Conservation (phyloP, 768 basidiomycete genomes). For the Harrya chromipes region DNA sequence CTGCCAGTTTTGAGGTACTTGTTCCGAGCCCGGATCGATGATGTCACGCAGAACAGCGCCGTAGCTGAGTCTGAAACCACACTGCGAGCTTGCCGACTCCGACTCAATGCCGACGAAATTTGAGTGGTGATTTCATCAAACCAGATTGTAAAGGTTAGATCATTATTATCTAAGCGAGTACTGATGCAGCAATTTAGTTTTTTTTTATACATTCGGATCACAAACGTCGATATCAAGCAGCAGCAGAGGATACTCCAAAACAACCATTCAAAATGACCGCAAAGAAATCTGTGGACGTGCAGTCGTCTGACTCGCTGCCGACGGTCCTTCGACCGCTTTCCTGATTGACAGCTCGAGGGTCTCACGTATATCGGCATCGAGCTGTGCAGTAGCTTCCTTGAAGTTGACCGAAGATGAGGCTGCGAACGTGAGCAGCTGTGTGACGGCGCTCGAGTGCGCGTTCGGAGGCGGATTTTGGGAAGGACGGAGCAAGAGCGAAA, state of each 20-base stretch:
- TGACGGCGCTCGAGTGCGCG: slow-evolving; percentile 56
- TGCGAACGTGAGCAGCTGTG: slow-evolving; percentile 71
- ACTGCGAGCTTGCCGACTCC: not conserved
- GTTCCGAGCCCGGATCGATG: too few relatives aligned
- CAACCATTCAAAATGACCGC: slow-evolving; percentile 52
- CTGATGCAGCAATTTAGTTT: too few relatives aligned
- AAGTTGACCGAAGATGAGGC: slow-evolving; percentile 70
- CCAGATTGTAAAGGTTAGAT: too few relatives aligned
- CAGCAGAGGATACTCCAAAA: not conserved
- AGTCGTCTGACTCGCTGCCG: slow-evolving; percentile 33
- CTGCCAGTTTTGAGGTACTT: too few relatives aligned
- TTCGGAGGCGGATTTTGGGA: slow-evolving; percentile 39
- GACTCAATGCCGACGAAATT: too few relatives aligned
- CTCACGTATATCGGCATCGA: slow-evolving; percentile 57
- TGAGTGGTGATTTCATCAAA: too few relatives aligned
- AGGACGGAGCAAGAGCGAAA: slow-evolving; percentile 66
- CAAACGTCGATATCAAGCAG: slow-evolving; percentile 4
- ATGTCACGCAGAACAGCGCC: too few relatives aligned
- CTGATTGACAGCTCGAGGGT: slow-evolving; percentile 76
- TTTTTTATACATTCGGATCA: not conserved
- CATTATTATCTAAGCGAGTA: too few relatives aligned
- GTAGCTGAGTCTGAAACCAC: too few relatives aligned
- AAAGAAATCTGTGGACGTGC: slow-evolving; percentile 78
- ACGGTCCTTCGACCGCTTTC: slow-evolving; percentile 58
- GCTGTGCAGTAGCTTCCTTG: slow-evolving; percentile 74